Percentiles rank a stretch among this genome's conserved stretches.
phyloP scores from a whole-genome alignment of 345 rosid genomes.

The Kernera saxatilis region DNA sequence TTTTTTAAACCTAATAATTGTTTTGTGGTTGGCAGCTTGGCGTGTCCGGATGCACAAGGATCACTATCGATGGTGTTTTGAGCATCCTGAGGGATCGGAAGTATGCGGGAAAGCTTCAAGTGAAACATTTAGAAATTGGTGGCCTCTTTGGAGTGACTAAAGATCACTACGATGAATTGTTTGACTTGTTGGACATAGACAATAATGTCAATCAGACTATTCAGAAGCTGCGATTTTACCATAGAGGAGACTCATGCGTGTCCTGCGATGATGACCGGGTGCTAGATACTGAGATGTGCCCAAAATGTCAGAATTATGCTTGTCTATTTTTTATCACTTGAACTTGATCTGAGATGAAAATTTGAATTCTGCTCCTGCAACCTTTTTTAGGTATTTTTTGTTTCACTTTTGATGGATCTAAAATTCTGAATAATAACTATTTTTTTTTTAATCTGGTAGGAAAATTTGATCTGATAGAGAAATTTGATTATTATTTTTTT shows the following conservation, averaged over 20 bases:
- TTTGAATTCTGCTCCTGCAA: no score
- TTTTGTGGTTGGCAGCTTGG: constrained; percentile 52
- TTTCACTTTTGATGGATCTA: no score
- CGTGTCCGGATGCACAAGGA: constrained; percentile 84
- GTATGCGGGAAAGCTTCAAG: constrained; percentile 37
- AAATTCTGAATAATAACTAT: no score
- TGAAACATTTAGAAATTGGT: constrained; percentile 75
- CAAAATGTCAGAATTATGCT: constrained; percentile 72
- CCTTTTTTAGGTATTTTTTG: no score
- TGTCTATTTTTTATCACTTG: no score
- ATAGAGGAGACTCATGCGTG: constrained; percentile 49
- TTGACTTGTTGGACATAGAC: constrained; percentile 46
- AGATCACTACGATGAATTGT: constrained; percentile 62
- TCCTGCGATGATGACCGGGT: constrained; percentile 68
- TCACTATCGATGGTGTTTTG: constrained; percentile 63
- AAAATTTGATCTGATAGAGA: no score
- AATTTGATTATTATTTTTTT: no score
- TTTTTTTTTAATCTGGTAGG: no score
- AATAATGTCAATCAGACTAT: constrained; percentile 23
- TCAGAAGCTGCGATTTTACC: constrained; percentile 60
- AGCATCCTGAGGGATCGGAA: constrained; percentile 55
- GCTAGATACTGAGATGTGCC: constrained; percentile 87
- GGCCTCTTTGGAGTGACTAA: constrained; percentile 68
- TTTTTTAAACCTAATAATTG: not conserved
- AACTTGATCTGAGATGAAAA: no score